Conservation (phyloP, 1,139 yeast species). For the Pichia sp. region DNA sequence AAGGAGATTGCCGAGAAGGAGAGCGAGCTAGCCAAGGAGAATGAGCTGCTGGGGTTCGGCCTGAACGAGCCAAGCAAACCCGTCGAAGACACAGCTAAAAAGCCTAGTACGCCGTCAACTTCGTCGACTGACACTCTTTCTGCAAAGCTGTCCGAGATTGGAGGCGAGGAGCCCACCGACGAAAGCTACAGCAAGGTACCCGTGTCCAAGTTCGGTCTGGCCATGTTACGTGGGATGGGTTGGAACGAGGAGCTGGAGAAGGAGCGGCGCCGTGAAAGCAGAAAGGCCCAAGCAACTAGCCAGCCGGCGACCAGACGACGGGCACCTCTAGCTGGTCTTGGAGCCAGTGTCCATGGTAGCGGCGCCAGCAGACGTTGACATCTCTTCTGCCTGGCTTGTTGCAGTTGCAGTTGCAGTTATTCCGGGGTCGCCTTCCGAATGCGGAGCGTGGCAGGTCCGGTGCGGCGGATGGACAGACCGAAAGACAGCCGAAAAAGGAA, state of each 20-base stretch:
- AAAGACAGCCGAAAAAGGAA: not conserved
- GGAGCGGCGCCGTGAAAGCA: constrained; percentile 9
- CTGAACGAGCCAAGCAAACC: constrained; percentile 16
- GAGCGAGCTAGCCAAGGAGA: not conserved
- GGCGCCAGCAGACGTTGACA: not conserved
- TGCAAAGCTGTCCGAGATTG: not conserved
- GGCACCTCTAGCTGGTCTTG: constrained; percentile 19
- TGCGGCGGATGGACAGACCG: not conserved
- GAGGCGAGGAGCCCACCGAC: constrained; percentile 25
- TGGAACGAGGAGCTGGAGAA: constrained; percentile 37
- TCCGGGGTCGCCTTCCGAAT: not conserved
- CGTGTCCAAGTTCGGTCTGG: constrained; percentile 83
- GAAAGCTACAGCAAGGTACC: constrained; percentile 64
- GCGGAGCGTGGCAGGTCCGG: not conserved
- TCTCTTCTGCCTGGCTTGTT: not conserved
- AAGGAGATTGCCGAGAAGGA: not conserved
- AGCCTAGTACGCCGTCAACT: not conserved
- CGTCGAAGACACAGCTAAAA: not conserved
- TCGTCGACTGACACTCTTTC: not conserved
- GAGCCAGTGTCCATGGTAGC: not conserved
- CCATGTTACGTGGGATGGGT: constrained; percentile 67
- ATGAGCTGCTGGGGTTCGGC: not conserved
- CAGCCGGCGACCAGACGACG: not conserved
- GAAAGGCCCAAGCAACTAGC: constrained; percentile 4
- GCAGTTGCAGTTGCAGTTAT: not conserved